Base-by-base conservation (phyloP, 1,284 basidiomycete genomes). In the Vanrija humicola region DNA sequence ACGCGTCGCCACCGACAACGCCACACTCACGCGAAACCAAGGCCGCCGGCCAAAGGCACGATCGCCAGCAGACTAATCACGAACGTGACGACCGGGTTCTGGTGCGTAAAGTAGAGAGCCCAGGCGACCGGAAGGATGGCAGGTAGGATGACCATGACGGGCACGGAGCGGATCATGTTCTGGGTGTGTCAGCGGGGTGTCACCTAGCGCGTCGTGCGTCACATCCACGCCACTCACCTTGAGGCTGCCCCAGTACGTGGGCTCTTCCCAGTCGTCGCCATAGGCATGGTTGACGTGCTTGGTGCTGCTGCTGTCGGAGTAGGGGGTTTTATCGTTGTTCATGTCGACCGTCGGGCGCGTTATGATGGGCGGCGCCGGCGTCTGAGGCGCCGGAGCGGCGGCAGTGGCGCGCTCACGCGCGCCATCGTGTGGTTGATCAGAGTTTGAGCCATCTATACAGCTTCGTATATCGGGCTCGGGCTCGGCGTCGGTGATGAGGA, bases 51-150 rank as follows among this genome's bases (percentile, higher is more conserved):
- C 12, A 80, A 70, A 0, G 79, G 78, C 3, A 79, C 68, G 61
- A 78, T 69, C 16, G 67, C 67, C 43, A 77, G 72, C 67, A 90
- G 86, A 2, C 84, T 83, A 64, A 86, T 85, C 57, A 89, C 79
- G 62, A 92, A 92, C 55, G 87, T 78, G 50, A 75, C 86, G 66
- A 71, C 81, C 3, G 84, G 77, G 72, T 80, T 56, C 79, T 80
- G 66, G 79, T 78, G 39, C 65, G 76, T 79, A 55, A 88, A 87
- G 75, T 89, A 78, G 3, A 88, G 74, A 9, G 82, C 86, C 89
- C 89, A 91, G 0, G 81, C 78, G 56, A 83, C 75, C 0, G 83
- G 83, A 42, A 84, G 80, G 57, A 82, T 79, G 40, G 82, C 52
- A 25, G 84, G 75, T 50, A 68, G 53, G 5, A 56, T 59, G 38